phyloP scores from a whole-genome alignment of 106 monocot species.

The Chionographis japonica region DNA sequence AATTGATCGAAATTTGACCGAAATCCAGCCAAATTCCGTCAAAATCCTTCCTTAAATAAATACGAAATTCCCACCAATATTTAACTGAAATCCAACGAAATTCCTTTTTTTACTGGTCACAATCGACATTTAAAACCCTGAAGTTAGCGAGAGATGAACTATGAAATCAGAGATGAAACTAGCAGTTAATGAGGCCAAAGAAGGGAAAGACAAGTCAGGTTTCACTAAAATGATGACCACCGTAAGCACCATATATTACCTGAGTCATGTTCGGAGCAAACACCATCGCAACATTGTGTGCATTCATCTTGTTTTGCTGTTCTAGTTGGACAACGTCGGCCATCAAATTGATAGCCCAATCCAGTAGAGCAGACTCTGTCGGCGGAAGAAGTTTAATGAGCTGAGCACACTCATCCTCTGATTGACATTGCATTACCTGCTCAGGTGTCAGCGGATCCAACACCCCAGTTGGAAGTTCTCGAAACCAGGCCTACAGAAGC shows the following conservation, averaged over 20 bases:
- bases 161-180: too few relatives aligned
- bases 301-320: constrained; percentile 71
- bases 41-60: too few relatives aligned
- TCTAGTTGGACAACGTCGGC: constrained; percentile 63
- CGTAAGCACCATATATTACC: constrained; percentile 14
- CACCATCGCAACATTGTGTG: constrained; percentile 59
- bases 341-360: constrained; percentile 81
- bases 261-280: constrained; percentile 78
- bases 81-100: too few relatives aligned
- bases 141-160: too few relatives aligned
- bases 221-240: too few relatives aligned
- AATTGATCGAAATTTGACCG: too few relatives aligned
- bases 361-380: constrained; percentile 46
- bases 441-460: constrained; percentile 52
- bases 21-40: too few relatives aligned
- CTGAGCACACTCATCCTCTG: constrained; percentile 50
- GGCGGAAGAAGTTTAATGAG: constrained; percentile 51
- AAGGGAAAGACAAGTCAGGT: too few relatives aligned
- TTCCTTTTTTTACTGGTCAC: too few relatives aligned
- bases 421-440: constrained; percentile 65
- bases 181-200: too few relatives aligned
- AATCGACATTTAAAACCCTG: too few relatives aligned
- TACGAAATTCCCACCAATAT: too few relatives aligned
- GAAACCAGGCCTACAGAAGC: constrained; percentile 65
- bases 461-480: constrained; percentile 68